These are phyloP conservation scores for Beauveria sp. DNA, from an alignment of 2,329 filamentous ascomycete species.

Conservation along the genomic window DNA sequence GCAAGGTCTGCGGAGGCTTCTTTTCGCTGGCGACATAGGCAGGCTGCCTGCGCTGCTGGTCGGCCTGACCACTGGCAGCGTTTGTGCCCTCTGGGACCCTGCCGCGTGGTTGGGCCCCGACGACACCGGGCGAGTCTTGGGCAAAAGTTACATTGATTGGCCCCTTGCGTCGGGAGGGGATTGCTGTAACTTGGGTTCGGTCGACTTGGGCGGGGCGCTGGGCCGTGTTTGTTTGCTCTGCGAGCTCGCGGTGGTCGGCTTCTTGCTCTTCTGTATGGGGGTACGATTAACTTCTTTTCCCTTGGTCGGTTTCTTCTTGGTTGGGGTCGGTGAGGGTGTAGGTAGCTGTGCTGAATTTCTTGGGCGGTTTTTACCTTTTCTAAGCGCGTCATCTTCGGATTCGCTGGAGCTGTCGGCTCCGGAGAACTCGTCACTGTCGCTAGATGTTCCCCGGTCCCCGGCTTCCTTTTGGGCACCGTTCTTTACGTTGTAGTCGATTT, in stretches of 20 bases:
- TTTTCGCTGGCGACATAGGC: not conserved
- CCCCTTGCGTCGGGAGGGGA: not conserved
- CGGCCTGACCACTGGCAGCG: not conserved
- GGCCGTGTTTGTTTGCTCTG: slow-evolving; percentile 15
- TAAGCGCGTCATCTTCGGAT: slow-evolving; percentile 16
- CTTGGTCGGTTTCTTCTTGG: slow-evolving; percentile 17
- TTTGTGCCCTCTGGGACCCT: not conserved
- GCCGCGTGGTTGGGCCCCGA: not conserved
- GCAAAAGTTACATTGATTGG: not conserved
- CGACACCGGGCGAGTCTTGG: not conserved
- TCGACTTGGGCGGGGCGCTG: slow-evolving; percentile 10
- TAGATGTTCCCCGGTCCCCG: not conserved
- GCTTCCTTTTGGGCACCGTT: not conserved
- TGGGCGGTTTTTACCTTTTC: slow-evolving; percentile 30
- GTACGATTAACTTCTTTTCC: slow-evolving; percentile 26
- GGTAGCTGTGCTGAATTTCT: slow-evolving; percentile 17
- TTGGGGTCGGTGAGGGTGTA: slow-evolving; percentile 19
- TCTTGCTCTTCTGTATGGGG: slow-evolving; percentile 21
- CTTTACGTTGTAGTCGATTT: slow-evolving; percentile 25
- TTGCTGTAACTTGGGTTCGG: slow-evolving; percentile 25
- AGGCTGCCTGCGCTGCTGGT: not conserved
- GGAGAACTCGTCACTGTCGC: slow-evolving; percentile 5
- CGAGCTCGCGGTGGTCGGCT: slow-evolving; percentile 15
- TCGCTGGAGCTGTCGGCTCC: not conserved
- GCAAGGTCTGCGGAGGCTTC: not conserved